Base-by-base conservation (phyloP, 2,329 filamentous ascomycete genomes). In the Penicillium griseofulvum region DNA sequence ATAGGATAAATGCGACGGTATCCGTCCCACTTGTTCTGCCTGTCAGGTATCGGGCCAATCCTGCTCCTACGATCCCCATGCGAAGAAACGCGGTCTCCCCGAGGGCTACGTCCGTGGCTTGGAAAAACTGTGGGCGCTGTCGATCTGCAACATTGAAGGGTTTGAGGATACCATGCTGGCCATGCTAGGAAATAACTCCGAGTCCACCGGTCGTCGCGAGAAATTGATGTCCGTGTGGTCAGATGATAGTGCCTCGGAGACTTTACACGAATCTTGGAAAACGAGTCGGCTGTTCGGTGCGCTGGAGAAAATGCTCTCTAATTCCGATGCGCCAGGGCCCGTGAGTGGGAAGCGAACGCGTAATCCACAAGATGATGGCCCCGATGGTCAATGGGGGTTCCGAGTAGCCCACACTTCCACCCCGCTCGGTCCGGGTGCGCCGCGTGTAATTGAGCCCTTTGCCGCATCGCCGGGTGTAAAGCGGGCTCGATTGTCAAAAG, bases 71-170 rank as follows among this genome's bases (percentile, higher is more conserved):
- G 73, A 78, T 49, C 73, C 75, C 12, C 69, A 71, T 52, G 74
- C 70, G 45, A 78, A 77, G 62, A 78, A 78, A 60, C 71, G 76
- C 49, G 76, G 76, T 17, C 62, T 78, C 16, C 76, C 76, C 1
- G 76, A 78, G 59, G 76, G 76, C 36, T 78, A 78, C 64, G 76
- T 78, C 31, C 74, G 76, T 19, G 75, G 75, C 4, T 52, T 78
- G 50, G 76, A 78, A 61, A 78, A 78, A 59, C 66, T 78, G 31
- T 78, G 74, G 74, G 75, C 75, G 7, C 59, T 78, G 26, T 71
- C 74, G 8, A 67, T 77, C 37, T 74, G 71, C 57, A 78, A 76
- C 36, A 73, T 78, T 46, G 71, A 76, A 31, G 76, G 76, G 5
- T 70, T 78, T 36, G 76, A 78, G 55, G 74, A 75, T 22, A 71